Evolutionary conservation across 1,284 basidiomycete species (phyloP).

Genomic region (Rhodotorula sp.): DNA sequence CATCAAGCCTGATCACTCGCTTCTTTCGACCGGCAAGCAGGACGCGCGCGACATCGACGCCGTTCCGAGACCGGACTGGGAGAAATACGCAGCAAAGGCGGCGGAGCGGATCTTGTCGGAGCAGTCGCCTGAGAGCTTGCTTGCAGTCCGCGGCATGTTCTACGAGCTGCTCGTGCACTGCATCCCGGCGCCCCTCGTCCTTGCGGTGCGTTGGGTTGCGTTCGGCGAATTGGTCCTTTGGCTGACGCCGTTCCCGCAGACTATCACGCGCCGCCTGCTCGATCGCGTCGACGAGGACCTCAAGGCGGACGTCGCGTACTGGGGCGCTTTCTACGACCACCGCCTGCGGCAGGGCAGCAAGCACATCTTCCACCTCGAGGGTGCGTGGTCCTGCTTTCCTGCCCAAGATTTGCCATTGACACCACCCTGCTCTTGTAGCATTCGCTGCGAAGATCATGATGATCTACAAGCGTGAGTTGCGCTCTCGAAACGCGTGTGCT

Average conservation of each 20-base stretch:
- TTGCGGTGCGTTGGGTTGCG: conserved; percentile 62
- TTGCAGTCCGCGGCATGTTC: conserved; percentile 87
- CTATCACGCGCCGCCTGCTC: conserved; percentile 79
- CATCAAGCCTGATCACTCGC: conserved; percentile 36
- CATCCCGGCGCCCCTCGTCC: conserved; percentile 87
- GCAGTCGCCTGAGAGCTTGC: conserved; percentile 84
- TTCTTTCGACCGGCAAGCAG: conserved; percentile 49
- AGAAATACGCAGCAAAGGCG: conserved; percentile 91
- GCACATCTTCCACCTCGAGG: conserved; percentile 90
- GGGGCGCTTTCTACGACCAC: conserved; percentile 93
- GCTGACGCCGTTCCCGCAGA: conserved; percentile 54
- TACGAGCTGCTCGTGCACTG: conserved; percentile 97
- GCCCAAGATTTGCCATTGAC: neutral
- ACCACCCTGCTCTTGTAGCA: conserved; percentile 16
- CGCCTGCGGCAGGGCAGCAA: conserved; percentile 86
- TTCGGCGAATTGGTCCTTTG: neutral
- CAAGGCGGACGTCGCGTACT: conserved; percentile 88
- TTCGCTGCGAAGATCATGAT: conserved; percentile 47
- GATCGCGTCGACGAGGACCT: conserved; percentile 81
- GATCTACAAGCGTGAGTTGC: conserved; percentile 37
- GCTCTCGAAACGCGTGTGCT: too few species aligned
- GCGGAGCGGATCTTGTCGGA: conserved; percentile 91
- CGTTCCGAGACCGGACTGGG: conserved; percentile 94
- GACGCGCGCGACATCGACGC: conserved; percentile 66
- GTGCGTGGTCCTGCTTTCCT: conserved; percentile 13